phyloP scores from a whole-genome alignment of 768 basidiomycete species.

The Mycena rosella region DNA sequence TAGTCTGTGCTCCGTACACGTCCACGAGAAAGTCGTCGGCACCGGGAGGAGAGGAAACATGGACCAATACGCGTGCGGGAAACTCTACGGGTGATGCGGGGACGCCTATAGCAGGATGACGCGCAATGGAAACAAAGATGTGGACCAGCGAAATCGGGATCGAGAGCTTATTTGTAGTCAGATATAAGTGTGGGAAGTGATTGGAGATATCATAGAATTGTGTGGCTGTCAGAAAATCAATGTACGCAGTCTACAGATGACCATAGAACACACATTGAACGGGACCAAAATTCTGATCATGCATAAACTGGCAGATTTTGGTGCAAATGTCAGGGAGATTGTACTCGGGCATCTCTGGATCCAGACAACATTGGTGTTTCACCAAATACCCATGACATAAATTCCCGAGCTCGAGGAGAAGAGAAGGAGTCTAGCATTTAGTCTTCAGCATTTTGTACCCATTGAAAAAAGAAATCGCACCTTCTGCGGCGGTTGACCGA shows the following conservation, averaged over 20 bases:
- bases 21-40: conserved; percentile 60
- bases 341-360: conserved; percentile 47
- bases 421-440: conserved; percentile 52
- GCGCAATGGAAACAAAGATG: conserved; percentile 66
- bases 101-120: conserved; percentile 58
- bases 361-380: conserved; percentile 42
- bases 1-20: conserved; percentile 56
- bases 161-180: conserved; percentile 60
- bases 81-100: conserved; percentile 67
- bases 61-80: conserved; percentile 66
- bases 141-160: conserved; percentile 74
- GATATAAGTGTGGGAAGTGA: conserved; percentile 71
- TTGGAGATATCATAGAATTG: conserved; percentile 60
- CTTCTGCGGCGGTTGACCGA: conserved; percentile 57
- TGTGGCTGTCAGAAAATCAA: conserved; percentile 42
- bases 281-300: conserved; percentile 59
- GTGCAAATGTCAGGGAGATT: conserved; percentile 52
- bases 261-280: conserved; percentile 51
- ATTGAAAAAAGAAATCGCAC: conserved; percentile 45
- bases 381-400: conserved; percentile 57
- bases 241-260: background rate
- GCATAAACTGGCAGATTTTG: conserved; percentile 66
- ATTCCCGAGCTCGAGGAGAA: conserved; percentile 54
- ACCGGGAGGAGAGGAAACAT: conserved; percentile 55
- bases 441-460: background rate